Conservation (phyloP, 345 rosid genomes). For the Lumnitzera littorea region DNA sequence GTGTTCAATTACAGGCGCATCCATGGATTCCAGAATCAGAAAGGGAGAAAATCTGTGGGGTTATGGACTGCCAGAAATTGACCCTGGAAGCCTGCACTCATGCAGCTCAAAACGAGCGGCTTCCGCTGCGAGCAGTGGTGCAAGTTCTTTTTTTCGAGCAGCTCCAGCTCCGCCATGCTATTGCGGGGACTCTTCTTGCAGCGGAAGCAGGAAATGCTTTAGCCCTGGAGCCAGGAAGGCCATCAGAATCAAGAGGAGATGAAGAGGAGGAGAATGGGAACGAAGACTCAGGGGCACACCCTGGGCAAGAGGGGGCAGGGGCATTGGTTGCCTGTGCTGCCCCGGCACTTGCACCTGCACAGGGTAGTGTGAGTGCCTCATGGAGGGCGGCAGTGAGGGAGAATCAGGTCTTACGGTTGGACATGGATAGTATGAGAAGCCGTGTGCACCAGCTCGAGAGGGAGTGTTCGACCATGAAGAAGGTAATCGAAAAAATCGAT, state of each 20-base stretch:
- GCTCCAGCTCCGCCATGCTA: slow-evolving; percentile 84
- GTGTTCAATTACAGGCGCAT: slow-evolving; percentile 50
- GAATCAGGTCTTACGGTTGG: slow-evolving; percentile 89
- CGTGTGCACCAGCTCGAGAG: slow-evolving; percentile 81
- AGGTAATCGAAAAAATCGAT: slow-evolving; percentile 74
- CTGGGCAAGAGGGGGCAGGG: slow-evolving; percentile 8
- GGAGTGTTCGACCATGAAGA: slow-evolving; percentile 85
- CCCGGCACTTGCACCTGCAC: slow-evolving; percentile 6
- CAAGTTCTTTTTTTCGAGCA: slow-evolving; percentile 98
- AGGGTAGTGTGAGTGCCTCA: slow-evolving; percentile 23
- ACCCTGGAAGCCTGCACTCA: slow-evolving; percentile 97
- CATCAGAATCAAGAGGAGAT: slow-evolving; percentile 20
- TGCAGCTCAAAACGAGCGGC: slow-evolving; percentile 96
- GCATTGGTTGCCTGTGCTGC: not conserved
- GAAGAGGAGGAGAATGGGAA: slow-evolving; percentile 25
- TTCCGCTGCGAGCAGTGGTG: slow-evolving; percentile 87
- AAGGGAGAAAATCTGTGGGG: slow-evolving; percentile 78
- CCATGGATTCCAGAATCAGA: slow-evolving; percentile 79
- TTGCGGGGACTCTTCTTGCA: slow-evolving; percentile 70
- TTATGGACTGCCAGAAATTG: slow-evolving; percentile 83
- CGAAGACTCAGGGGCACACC: slow-evolving; percentile 14
- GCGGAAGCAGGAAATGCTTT: slow-evolving; percentile 34
- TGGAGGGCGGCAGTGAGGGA: slow-evolving; percentile 81
- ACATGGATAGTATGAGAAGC: slow-evolving; percentile 98
- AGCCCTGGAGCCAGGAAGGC: slow-evolving; percentile 33